Evolutionary conservation across 352 stramenopile species (phyloP), one percentile per base, ranked within the genome.

Genomic region (Pythium sp.): DNA sequence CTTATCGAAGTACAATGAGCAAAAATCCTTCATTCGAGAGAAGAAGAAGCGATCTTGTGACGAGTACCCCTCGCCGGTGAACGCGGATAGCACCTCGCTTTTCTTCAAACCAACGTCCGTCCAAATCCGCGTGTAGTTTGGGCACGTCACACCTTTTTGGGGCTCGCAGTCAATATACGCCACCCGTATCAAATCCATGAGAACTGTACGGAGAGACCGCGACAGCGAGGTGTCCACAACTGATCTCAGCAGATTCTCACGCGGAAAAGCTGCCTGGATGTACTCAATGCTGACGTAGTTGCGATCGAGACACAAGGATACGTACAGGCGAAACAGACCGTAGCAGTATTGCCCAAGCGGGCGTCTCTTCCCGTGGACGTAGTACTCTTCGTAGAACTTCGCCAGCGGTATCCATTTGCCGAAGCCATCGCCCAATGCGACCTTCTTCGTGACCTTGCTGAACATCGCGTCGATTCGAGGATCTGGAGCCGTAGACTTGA

Each of bases 221-320:
- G 84, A 75, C 49, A 92, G 57, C 18, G 43, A 55, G 0, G 61
- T 47, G 61, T 92, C 82, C 72, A 84, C 78, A 18, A 86, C 78
- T 11, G 74, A 78, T 2, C 67, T 61, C 15, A 92, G 58, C 7
- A 92, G 68, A 38, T 78, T 80, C 24, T 84, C 71, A 14, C 84
- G 79, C 9, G 84, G 82, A 70, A 92, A 92, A 5, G 73, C 77
- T 11, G 73, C 69, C 36, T 90, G 82, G 34, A 92, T 75, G 64
- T 87, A 85, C 56, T 92, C 76, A 53, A 92, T 92, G 60, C 82
- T 89, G 28, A 88, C 72, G 55, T 92, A 92, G 72, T 92, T 92
- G 49, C 84, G 80, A 70, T 92, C 84, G 36, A 88, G 64, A 20
- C 84, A 92, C 5, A 92, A 64, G 4, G 81, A 86, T n/a, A 84